Conservation (phyloP, 495 filamentous ascomycete species). For the Stereocaulon alpinum region DNA sequence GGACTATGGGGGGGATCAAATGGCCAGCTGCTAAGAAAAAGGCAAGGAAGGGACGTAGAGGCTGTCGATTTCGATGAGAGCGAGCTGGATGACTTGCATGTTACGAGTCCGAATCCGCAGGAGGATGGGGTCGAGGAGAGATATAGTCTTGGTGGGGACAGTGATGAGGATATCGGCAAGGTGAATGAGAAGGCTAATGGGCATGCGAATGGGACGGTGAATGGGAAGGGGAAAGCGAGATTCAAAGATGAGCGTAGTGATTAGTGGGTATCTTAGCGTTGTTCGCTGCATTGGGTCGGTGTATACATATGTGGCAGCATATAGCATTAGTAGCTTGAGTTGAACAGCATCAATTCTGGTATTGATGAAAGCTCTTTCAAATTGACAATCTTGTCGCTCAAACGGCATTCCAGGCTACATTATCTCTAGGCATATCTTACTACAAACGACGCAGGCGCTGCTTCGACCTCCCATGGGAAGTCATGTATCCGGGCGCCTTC, state of each 20-base stretch:
- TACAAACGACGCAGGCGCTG: no score
- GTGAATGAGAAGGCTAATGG: conserved; percentile 22
- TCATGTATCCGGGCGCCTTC: no score
- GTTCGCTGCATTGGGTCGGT: no score
- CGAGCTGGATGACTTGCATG: conserved; percentile 67
- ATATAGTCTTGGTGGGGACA: conserved; percentile 50
- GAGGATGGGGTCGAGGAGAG: conserved; percentile 24
- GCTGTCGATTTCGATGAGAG: conserved; percentile 83
- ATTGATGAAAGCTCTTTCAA: no score
- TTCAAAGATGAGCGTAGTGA: conserved; percentile 7
- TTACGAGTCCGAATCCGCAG: conserved; percentile 27
- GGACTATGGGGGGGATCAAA: conserved; percentile 34
- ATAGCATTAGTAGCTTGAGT: no score
- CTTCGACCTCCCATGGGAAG: no score
- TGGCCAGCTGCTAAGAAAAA: conserved; percentile 35
- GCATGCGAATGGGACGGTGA: conserved; percentile 16
- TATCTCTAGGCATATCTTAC: no score
- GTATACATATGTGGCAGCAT: no score
- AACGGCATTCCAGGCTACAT: no score
- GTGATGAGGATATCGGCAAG: conserved; percentile 35
- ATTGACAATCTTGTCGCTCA: no score
- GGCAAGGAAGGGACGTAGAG: conserved; percentile 53
- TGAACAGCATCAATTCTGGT: no score
- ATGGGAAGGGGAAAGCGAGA: conserved; percentile 12
- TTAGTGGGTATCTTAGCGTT: neutral